Evolutionary conservation across 108 stramenopile species (phyloP).

Genomic region (Fragilariopsis cylindrus): DNA sequence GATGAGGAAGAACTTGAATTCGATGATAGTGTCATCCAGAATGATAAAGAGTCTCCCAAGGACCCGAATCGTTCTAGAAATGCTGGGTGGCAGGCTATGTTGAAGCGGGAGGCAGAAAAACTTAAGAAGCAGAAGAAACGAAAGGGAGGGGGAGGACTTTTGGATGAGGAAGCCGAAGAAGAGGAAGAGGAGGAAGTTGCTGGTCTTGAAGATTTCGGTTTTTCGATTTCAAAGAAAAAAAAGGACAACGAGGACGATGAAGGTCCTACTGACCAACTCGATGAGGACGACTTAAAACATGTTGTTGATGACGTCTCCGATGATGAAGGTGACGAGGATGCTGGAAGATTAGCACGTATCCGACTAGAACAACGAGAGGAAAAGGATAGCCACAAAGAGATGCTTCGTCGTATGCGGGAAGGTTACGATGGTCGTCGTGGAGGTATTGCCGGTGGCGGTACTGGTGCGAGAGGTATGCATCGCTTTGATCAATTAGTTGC

Average conservation of each 20-base stretch:
- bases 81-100: slow-evolving; percentile 78
- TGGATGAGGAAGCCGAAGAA: slow-evolving; percentile 89
- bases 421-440: slow-evolving; percentile 88
- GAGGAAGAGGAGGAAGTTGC: slow-evolving; percentile 90
- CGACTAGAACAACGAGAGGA: slow-evolving; percentile 64
- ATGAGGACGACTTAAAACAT: slow-evolving; percentile 82
- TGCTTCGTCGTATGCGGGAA: slow-evolving; percentile 84
- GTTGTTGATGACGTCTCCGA: slow-evolving; percentile 90
- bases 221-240: slow-evolving; percentile 66
- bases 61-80: slow-evolving; percentile 46
- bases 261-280: slow-evolving; percentile 43
- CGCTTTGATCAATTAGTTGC: slow-evolving; percentile 87
- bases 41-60: neutral
- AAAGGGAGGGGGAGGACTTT: slow-evolving; percentile 54
- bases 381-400: slow-evolving; percentile 88
- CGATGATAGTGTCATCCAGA: slow-evolving; percentile 1
- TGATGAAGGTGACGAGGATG: slow-evolving; percentile 89
- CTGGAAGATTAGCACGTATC: slow-evolving; percentile 65
- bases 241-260: slow-evolving; percentile 81
- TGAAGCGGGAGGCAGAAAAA: slow-evolving; percentile 67
- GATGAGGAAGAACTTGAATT: slow-evolving; percentile 39
- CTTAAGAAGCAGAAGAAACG: slow-evolving; percentile 68
- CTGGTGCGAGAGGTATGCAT: slow-evolving; percentile 74
- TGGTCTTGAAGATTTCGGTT: slow-evolving; percentile 90
- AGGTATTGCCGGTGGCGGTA: slow-evolving; percentile 74